Evolutionary conservation across 208 protist species (phyloP), one percentile per base, ranked within the genome.

Genomic region (Leishmania turanica): DNA sequence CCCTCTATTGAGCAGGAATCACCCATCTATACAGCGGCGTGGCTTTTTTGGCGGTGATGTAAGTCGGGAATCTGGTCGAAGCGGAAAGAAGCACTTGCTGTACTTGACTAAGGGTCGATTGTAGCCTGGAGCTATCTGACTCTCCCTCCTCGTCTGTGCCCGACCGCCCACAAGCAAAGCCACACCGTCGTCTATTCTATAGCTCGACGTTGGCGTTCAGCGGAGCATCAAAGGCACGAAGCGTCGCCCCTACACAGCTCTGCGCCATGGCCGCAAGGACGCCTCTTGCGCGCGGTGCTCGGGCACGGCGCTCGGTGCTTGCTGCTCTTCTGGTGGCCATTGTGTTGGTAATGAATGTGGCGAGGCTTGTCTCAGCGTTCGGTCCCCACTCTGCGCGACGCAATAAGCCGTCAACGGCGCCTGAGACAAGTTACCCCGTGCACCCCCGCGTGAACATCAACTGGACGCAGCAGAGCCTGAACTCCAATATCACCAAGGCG

Each of bases 391-490:
- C 62, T 51, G n/a, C 40, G 53, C 53, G 53, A 49, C 21, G 64
- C 47, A 47, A 79, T 54, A 78, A 49, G 72, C 5, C 40, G 31
- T 65, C 68, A 51, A 24, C 75, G 47, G 53, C 21, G 69, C 34
- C 71, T 72, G 37, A 27, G 45, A 42, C 69, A 19, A 40, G 83
- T 54, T 81, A 86, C 62, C 83, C 87, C 0, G 58, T 69, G 17
- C 87, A 92, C 76, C 88, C 90, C 7, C 88, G 86, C 66, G 88
- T 90, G 58, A 87, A 90, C 80, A 91, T 93, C 82, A 90, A 93
- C 86, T 90, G 86, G 90, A 91, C 86, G 34, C 71, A 89, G 69
- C 65, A 81, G 64, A 77, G 56, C 75, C 31, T 79, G 15, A 89
- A 87, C 54, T 71, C 71, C 27, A 86, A 87, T 76, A 5, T 89